Percentiles rank a stretch among this genome's conserved stretches.
These are phyloP conservation scores for Suillus subalutaceus DNA, from an alignment of 768 basidiomycete genomes.

Conservation along the genomic window DNA sequence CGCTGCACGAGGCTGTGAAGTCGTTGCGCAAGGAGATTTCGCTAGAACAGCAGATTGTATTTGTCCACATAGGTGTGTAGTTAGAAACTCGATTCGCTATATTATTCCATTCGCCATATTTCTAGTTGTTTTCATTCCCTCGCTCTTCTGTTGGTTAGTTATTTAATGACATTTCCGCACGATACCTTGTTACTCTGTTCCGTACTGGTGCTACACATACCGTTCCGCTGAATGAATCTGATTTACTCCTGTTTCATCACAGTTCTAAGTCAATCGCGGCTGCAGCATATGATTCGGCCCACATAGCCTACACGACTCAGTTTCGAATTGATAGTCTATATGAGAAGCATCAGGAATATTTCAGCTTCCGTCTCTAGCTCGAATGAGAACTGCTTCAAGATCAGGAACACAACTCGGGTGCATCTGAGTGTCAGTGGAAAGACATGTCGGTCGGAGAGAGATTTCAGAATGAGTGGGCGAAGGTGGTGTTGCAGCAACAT, in stretches of 20 bases:
- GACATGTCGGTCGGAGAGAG: constrained; percentile 73
- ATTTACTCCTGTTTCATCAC: neutral
- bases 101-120: neutral
- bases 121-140: neutral
- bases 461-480: constrained; percentile 86
- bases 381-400: constrained; percentile 86
- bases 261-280: neutral
- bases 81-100: neutral
- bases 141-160: neutral
- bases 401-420: constrained; percentile 90
- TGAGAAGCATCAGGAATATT: constrained; percentile 78
- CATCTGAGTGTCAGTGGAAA: constrained; percentile 92
- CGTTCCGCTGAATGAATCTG: neutral
- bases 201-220: neutral
- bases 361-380: constrained; percentile 85
- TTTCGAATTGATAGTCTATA: too few relatives aligned
- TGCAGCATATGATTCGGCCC: neutral
- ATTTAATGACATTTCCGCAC: neutral
- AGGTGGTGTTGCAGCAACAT: constrained; percentile 89
- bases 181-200: neutral
- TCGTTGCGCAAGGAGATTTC: neutral
- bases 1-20: neutral
- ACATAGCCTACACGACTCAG: too few relatives aligned
- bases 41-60: neutral
- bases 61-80: too few relatives aligned